These are phyloP conservation scores for Hordeum marinum DNA, from an alignment of 176 grass and related monocot genomes.

Conservation along the genomic window DNA sequence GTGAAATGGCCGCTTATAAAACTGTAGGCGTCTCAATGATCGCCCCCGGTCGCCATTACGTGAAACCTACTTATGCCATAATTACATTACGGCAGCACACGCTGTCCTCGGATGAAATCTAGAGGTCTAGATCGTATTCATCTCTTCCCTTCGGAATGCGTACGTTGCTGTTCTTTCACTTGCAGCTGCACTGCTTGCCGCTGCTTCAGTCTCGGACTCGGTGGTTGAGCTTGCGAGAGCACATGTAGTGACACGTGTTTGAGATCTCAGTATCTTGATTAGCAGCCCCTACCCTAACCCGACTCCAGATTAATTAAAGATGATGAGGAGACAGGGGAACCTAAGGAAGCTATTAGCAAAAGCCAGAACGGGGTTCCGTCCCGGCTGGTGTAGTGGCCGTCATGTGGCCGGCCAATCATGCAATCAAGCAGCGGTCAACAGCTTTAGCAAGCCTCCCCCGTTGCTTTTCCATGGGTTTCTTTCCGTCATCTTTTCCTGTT, in stretches of 20 bases:
- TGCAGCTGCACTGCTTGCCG: not conserved
- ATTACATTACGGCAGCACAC: slow-evolving; percentile 33
- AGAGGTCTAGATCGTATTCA: not conserved
- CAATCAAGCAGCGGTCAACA: slow-evolving; percentile 37
- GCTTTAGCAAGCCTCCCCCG: slow-evolving; percentile 4
- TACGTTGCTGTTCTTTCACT: not conserved
- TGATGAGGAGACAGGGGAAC: slow-evolving; percentile 13
- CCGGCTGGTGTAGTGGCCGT: slow-evolving; percentile 42
- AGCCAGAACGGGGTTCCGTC: not conserved
- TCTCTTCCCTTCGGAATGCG: not conserved
- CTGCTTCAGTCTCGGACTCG: not conserved
- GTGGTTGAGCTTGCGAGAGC: not conserved
- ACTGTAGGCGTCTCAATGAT: slow-evolving; percentile 11
- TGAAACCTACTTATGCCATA: slow-evolving; percentile 17
- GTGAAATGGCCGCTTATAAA: slow-evolving; percentile 11
- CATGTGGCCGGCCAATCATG: slow-evolving; percentile 39
- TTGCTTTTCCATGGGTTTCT: not conserved
- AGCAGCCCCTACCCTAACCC: not conserved
- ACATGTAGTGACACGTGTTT: not conserved
- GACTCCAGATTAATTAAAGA: not conserved
- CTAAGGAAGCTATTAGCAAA: slow-evolving; percentile 17
- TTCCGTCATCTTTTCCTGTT: slow-evolving; percentile 19
- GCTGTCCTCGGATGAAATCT: not conserved
- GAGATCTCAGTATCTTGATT: not conserved
- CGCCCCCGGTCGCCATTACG: not conserved